Percentiles rank a stretch among this genome's conserved stretches.
Conservation (phyloP, 2,329 filamentous ascomycete genomes). For the Sporothrix pallida region DNA sequence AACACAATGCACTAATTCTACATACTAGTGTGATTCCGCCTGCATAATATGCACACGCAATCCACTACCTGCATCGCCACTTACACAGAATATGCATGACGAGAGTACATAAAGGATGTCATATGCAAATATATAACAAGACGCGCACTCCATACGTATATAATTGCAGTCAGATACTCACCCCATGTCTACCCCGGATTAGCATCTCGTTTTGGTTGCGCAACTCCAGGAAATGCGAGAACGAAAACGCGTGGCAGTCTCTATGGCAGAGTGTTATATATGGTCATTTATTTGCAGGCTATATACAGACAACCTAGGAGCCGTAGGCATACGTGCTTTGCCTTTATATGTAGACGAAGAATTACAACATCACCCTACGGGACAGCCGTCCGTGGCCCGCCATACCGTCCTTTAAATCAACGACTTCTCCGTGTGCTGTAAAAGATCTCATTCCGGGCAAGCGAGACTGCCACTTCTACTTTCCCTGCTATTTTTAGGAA, state of each 20-base stretch:
- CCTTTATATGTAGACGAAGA: background rate
- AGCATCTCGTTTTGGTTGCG: background rate
- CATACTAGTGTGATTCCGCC: too few species aligned
- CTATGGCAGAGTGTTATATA: background rate
- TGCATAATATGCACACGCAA: too few species aligned
- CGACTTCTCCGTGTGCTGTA: background rate
- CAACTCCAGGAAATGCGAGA: constrained; percentile 1
- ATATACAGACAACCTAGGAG: background rate
- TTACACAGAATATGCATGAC: background rate
- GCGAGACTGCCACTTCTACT: background rate
- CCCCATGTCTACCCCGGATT: constrained; percentile 8
- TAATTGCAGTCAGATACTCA: background rate
- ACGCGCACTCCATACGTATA: background rate
- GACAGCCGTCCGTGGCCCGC: constrained; percentile 3
- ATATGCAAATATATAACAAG: background rate
- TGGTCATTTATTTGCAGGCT: constrained; percentile 21
- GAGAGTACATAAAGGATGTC: background rate
- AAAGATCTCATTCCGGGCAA: background rate
- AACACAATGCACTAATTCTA: too few species aligned
- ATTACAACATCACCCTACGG: background rate
- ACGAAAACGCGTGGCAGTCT: background rate
- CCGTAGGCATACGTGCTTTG: background rate
- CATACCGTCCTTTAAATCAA: constrained; percentile 4
- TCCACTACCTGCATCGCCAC: too few species aligned
- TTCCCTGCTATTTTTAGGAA: constrained; percentile 1